phyloP scores from a whole-genome alignment of 2,329 filamentous ascomycete genomes.

The Graphiopsis chlorocephala region DNA sequence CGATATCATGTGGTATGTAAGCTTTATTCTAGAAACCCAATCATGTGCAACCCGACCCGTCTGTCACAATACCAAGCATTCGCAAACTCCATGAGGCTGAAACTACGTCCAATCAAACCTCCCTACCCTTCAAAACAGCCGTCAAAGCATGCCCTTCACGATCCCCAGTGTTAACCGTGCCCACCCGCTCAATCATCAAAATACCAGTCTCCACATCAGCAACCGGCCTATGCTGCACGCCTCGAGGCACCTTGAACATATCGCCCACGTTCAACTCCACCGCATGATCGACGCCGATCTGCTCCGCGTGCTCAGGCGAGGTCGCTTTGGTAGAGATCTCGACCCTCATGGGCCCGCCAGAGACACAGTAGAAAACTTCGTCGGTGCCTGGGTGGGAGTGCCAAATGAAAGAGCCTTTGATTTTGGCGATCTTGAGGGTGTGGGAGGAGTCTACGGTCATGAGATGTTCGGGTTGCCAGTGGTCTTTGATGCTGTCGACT shows the following conservation, averaged over 20 bases:
- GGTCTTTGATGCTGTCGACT: slow-evolving; percentile 29
- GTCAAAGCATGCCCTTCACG: slow-evolving; percentile 18
- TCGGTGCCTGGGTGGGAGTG: slow-evolving; percentile 43
- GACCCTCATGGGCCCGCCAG: slow-evolving; percentile 28
- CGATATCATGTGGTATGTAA: neutral
- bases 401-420: slow-evolving; percentile 42
- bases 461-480: slow-evolving; percentile 20
- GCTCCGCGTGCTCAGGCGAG: slow-evolving; percentile 32
- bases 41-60: neutral
- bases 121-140: neutral
- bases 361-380: slow-evolving; percentile 42
- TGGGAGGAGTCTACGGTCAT: slow-evolving; percentile 33
- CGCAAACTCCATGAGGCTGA: neutral
- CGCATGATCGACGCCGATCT: slow-evolving; percentile 27
- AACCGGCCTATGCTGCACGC: slow-evolving; percentile 39
- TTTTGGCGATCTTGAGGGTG: slow-evolving; percentile 43
- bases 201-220: slow-evolving; percentile 36
- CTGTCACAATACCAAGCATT: neutral
- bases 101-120: neutral
- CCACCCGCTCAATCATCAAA: slow-evolving; percentile 40
- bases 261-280: slow-evolving; percentile 34
- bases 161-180: slow-evolving; percentile 26
- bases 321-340: slow-evolving; percentile 26
- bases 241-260: slow-evolving; percentile 38
- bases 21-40: neutral